Evolutionary conservation across 2,329 filamentous ascomycete species (phyloP).

Genomic region (Pseudopithomyces chartarum): DNA sequence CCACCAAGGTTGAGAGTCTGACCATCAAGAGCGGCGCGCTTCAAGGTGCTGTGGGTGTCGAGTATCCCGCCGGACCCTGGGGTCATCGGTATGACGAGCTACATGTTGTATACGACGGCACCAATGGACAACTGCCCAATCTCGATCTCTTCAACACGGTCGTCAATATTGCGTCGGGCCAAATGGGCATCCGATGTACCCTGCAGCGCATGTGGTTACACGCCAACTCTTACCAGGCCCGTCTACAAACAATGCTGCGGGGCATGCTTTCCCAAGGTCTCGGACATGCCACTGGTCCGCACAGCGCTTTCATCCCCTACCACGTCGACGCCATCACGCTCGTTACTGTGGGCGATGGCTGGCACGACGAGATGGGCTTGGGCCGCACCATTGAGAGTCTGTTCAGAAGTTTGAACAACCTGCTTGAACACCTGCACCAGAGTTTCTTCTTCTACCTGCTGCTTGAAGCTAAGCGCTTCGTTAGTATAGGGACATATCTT

Average conservation of each 20-base stretch:
- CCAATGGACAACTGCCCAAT: conserved; percentile 94
- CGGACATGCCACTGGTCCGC: conserved; percentile 85
- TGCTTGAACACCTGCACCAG: conserved; percentile 95
- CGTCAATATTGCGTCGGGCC: conserved; percentile 81
- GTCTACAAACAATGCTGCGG: conserved; percentile 84
- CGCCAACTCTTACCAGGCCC: conserved; percentile 76
- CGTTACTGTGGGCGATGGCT: conserved; percentile 86
- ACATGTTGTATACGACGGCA: conserved; percentile 91
- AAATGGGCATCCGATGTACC: conserved; percentile 85
- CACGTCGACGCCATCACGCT: conserved; percentile 96
- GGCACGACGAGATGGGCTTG: conserved; percentile 97
- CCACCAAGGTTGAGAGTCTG: conserved; percentile 71
- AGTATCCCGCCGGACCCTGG: conserved; percentile 74
- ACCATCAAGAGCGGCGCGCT: conserved; percentile 91
- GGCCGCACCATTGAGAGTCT: conserved; percentile 88
- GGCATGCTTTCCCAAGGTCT: conserved; percentile 93
- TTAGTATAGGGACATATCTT: conserved; percentile 96
- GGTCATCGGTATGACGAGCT: conserved; percentile 84
- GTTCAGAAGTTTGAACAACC: conserved; percentile 92
- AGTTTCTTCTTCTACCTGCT: conserved; percentile 99
- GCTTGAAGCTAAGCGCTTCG: conserved; percentile 89
- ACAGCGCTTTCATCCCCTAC: conserved; percentile 96
- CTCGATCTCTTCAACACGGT: conserved; percentile 95
- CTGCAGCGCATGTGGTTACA: conserved; percentile 87
- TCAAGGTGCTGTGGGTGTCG: conserved; percentile 90